Base-by-base conservation (phyloP, 1,284 basidiomycete genomes). In the Cronartium quercuum region DNA sequence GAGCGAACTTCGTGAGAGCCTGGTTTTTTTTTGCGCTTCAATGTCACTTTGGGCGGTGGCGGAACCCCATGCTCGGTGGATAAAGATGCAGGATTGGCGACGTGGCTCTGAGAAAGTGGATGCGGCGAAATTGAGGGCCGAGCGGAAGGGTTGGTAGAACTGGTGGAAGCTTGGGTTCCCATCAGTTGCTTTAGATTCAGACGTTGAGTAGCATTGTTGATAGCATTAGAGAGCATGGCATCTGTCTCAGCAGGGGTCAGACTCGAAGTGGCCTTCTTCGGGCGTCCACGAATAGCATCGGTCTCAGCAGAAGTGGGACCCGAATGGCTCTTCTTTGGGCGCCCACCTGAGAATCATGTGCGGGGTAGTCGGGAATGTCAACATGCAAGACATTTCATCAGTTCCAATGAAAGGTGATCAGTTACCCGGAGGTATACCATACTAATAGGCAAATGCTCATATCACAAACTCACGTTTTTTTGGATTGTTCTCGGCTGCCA, bases 141-240 rank as follows among this genome's bases (percentile, higher is more conserved):
- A 21, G 51, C 55, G 35, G 51, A 7, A 13, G 60, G 55, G 5
- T n/a, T 38, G 38, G 42, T 24, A 7, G 24, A n/a, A 24, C 42
- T 15, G 21, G 63, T 38, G 29, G 51, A 55, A n/a, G 51, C 51
- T 29, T 55, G 51, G 12, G 51, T 55, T 21, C 69, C 69, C 10
- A 38, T 65, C 6, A 55, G 51, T 10, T 61, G 42, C 34, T 73
- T 41, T n/a, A 73, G 41, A 73, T 51, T 60, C n/a, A 65, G 61
- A 21, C 69, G 61, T 41, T 73, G 69, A 35, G 69, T 73, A 37
- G 69, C 69, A 64, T 73, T 73, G 24, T 63, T 73, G 62, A 73
- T 73, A 7, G 69, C 69, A 58, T 65, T 65, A 24, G 69, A 73
- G 15, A 73, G 62, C 24, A 73, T 51, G 41, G 44, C 62, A 2